Percentiles rank a stretch among this genome's conserved stretches.
phyloP scores from a whole-genome alignment of 2,329 filamentous ascomycete genomes.

The Mycosphaerella sp. region DNA sequence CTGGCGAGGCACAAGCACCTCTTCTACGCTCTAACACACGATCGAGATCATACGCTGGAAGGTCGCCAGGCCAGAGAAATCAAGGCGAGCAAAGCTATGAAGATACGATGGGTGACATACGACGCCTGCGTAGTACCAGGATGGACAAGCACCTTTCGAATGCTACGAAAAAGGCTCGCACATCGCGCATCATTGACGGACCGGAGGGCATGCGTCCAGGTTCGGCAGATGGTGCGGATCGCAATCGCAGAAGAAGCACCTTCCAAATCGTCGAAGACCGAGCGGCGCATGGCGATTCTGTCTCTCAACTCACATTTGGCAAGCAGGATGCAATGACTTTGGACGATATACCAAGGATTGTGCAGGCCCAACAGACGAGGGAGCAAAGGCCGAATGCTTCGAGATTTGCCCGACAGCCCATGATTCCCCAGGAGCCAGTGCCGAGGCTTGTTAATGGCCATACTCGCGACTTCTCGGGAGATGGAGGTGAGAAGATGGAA shows the following conservation, averaged over 20 bases:
- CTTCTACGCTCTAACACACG: slow-evolving; percentile 60
- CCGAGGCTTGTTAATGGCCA: slow-evolving; percentile 64
- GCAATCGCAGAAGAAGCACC: slow-evolving; percentile 29
- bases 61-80: slow-evolving; percentile 47
- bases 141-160: slow-evolving; percentile 92
- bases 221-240: slow-evolving; percentile 55
- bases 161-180: slow-evolving; percentile 82
- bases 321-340: slow-evolving; percentile 86
- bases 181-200: slow-evolving; percentile 87
- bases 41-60: slow-evolving; percentile 67
- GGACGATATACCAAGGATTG: slow-evolving; percentile 93
- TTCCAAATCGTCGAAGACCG: slow-evolving; percentile 78
- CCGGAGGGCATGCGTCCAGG: slow-evolving; percentile 69
- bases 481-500: slow-evolving; percentile 41
- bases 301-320: slow-evolving; percentile 75
- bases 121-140: slow-evolving; percentile 81
- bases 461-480: slow-evolving; percentile 59
- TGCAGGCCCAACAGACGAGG: slow-evolving; percentile 88
- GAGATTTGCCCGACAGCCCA: slow-evolving; percentile 64
- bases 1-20: slow-evolving; percentile 44
- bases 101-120: slow-evolving; percentile 92
- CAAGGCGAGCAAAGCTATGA: slow-evolving; percentile 71
- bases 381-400: slow-evolving; percentile 80
- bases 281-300: slow-evolving; percentile 59
- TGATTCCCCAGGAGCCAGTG: slow-evolving; percentile 60